Percentiles rank a stretch among this genome's conserved stretches.
Conservation (phyloP, 2,329 filamentous ascomycete species). For the Pseudogymnoascus sp. region DNA sequence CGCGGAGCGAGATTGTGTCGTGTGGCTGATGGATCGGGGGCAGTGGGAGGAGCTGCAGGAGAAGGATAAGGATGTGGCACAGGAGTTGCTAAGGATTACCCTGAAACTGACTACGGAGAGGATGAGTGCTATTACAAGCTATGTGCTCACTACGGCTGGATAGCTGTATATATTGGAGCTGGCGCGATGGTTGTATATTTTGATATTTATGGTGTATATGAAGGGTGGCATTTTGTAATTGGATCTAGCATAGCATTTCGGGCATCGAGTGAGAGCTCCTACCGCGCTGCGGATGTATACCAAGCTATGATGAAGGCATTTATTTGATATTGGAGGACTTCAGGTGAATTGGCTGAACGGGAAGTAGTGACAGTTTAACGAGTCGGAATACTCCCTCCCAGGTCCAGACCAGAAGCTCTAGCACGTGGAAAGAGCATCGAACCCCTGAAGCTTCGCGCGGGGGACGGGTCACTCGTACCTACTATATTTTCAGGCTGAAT, state of each 20-base stretch:
- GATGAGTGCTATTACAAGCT: slow-evolving; percentile 62
- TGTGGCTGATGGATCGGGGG: slow-evolving; percentile 69
- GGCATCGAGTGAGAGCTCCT: neutral
- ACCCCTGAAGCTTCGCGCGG: neutral
- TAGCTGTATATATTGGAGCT: slow-evolving; percentile 13
- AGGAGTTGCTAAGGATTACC: slow-evolving; percentile 77
- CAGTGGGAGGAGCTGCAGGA: slow-evolving; percentile 66
- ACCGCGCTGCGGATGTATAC: neutral
- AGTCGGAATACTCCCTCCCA: neutral
- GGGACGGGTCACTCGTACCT: neutral
- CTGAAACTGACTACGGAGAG: slow-evolving; percentile 90
- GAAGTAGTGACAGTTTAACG: neutral
- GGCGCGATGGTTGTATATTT: neutral
- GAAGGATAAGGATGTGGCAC: slow-evolving; percentile 66
- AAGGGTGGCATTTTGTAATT: neutral
- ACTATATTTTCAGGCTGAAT: slow-evolving; percentile 7
- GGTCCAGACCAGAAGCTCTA: neutral
- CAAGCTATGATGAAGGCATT: neutral
- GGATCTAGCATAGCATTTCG: neutral
- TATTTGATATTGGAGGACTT: neutral
- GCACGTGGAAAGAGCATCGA: neutral
- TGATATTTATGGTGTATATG: neutral
- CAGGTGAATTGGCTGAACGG: neutral
- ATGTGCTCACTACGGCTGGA: slow-evolving; percentile 35
- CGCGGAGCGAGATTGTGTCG: slow-evolving; percentile 71